Evolutionary conservation across 345 rosid species (phyloP), one percentile per base, ranked within the genome.

Genomic region (Rhizophora apiculata): DNA sequence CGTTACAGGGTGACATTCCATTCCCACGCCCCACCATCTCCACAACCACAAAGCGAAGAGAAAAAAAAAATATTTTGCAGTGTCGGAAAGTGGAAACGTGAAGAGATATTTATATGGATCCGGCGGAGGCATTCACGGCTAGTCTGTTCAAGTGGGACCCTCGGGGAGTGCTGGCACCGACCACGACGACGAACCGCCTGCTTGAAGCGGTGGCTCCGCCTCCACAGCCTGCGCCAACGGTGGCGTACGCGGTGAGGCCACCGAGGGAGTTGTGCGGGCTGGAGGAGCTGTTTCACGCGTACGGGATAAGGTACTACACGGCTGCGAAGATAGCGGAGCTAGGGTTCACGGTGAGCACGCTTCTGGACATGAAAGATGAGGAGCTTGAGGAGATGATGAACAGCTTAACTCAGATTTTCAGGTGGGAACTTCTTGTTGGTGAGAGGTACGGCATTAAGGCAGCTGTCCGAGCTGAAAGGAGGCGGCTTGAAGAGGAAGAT

Each of bases 311-410:
- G 63, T 88, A 87, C 72, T 85, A 82, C 81, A 95, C 99, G 39
- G 91, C 93, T 18, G 87, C 93, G 24, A 95, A 86, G 80, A 92
- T 95, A 68, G 94, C 97, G 0, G 99, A 95, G 84, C 77, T 95
- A 49, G 99, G 99, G 37, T 95, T 95, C 75, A 95, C 99, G 13
- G 96, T 84, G 43, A 95, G 83, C 71, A 95, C 99, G n/a, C 89
- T 95, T 3, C 65, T 95, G 67, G 87, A 85, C 65, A 95, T 95
- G 99, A 90, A 69, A 67, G 99, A 95, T 29, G 99, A 90, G 72
- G 99, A 95, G 87, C 84, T 95, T 5, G 99, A 95, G 5, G 99
- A 95, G 70, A 95, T 95, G 99, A 95, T 95, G 96, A 92, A 88
- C 80, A 92, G 93, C 67, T 78, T 95, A 56, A 81, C 86, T 56